phyloP scores from a whole-genome alignment of 2,329 filamentous ascomycete genomes.

The Fusarium virguliforme region DNA sequence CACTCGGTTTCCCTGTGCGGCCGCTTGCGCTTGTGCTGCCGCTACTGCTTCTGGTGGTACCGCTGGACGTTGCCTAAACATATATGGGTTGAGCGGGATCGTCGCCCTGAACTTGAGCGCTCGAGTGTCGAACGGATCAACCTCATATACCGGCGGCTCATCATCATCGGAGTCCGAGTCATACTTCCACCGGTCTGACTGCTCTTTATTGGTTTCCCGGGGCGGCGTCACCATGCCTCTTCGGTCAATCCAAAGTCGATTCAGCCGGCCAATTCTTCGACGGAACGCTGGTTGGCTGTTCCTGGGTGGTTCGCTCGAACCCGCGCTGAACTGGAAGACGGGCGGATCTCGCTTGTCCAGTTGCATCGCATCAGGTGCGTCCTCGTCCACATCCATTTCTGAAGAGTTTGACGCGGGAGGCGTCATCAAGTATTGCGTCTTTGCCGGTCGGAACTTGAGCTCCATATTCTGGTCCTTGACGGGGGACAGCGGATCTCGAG shows the following conservation, averaged over 20 bases:
- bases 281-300: constrained; percentile 78
- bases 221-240: constrained; percentile 73
- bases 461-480: constrained; percentile 76
- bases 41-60: constrained; percentile 51
- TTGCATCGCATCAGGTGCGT: constrained; percentile 62
- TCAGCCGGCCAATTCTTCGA: constrained; percentile 86
- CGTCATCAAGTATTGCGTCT: constrained; percentile 79
- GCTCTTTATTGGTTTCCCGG: constrained; percentile 62
- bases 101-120: constrained; percentile 75
- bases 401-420: constrained; percentile 72
- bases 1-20: constrained; percentile 46
- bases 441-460: constrained; percentile 78
- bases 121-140: constrained; percentile 78
- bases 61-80: constrained; percentile 59
- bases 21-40: constrained; percentile 43
- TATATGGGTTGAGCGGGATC: constrained; percentile 66
- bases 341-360: constrained; percentile 56
- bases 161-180: constrained; percentile 90
- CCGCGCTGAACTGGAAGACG: constrained; percentile 65
- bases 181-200: constrained; percentile 85
- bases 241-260: constrained; percentile 90
- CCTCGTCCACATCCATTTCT: constrained; percentile 72
- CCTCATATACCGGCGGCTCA: constrained; percentile 80
- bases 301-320: constrained; percentile 59
- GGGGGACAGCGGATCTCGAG: constrained; percentile 86